Evolutionary conservation across 352 stramenopile species (phyloP).

Genomic region (Synura sp.): DNA sequence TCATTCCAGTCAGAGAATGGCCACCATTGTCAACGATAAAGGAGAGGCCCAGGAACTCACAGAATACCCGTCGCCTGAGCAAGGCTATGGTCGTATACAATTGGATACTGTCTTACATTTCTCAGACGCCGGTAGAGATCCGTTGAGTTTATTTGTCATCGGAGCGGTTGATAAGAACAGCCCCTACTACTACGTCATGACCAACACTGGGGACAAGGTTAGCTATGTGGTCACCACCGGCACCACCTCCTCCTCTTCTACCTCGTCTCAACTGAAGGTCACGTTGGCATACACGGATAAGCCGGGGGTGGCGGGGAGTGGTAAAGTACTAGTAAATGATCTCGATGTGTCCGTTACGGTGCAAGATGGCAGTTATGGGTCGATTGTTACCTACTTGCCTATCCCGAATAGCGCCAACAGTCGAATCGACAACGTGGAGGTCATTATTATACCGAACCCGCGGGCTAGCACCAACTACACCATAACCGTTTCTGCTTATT

Average conservation of each 20-base stretch:
- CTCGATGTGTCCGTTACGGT: background rate
- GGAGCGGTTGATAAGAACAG: background rate
- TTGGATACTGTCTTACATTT: background rate
- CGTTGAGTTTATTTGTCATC: background rate
- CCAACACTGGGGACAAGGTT: too few species aligned
- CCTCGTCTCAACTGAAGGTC: background rate
- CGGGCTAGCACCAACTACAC: background rate
- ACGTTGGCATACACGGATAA: background rate
- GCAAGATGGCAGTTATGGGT: background rate
- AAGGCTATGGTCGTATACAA: background rate
- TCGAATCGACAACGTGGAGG: background rate
- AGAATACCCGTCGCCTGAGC: background rate
- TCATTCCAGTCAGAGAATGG: constrained; percentile 55
- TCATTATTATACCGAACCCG: background rate
- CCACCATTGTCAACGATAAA: too few species aligned
- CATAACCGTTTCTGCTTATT: background rate
- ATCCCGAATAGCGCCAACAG: too few species aligned
- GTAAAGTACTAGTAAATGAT: background rate
- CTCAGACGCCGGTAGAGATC: background rate
- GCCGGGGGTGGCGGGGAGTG: background rate
- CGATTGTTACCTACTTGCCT: background rate
- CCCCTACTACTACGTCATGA: too few species aligned
- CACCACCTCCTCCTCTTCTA: too few species aligned
- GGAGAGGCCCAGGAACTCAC: background rate
- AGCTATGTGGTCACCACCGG: too few species aligned